Evolutionary conservation across 495 filamentous ascomycete genomes (phyloP).

Genomic region (Aspergillus heteromorphus): DNA sequence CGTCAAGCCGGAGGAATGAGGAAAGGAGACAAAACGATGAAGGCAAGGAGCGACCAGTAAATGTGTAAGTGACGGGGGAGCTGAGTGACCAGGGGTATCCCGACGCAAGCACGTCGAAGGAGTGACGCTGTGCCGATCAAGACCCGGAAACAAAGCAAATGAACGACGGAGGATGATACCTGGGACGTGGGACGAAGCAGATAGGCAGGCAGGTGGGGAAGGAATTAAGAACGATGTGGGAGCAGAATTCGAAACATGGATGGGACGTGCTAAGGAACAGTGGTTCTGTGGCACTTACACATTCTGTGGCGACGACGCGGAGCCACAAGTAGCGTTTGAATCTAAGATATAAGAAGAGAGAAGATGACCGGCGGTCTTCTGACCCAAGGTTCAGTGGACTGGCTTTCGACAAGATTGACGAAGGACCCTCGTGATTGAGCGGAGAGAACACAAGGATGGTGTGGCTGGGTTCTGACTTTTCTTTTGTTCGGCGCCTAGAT

Average conservation of each 20-base stretch:
- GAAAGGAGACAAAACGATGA: conserved; percentile 7
- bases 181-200: background rate
- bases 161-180: conserved; percentile 8
- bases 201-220: conserved; percentile 7
- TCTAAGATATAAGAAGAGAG: background rate
- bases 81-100: background rate
- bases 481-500: background rate
- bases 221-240: background rate
- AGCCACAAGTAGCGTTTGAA: conserved; percentile 9
- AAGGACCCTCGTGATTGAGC: background rate
- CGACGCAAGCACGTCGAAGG: background rate
- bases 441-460: background rate
- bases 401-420: background rate
- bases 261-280: background rate
- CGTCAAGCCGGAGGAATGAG: conserved; percentile 6
- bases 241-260: conserved; percentile 2
- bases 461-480: background rate
- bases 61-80: background rate
- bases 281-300: conserved; percentile 14
- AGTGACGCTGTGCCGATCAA: background rate
- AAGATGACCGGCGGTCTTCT: background rate
- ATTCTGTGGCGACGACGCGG: conserved; percentile 12
- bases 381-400: background rate
- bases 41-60: background rate
- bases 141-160: background rate